phyloP scores from a whole-genome alignment of 768 basidiomycete genomes.

The Boletus rubescentipes region DNA sequence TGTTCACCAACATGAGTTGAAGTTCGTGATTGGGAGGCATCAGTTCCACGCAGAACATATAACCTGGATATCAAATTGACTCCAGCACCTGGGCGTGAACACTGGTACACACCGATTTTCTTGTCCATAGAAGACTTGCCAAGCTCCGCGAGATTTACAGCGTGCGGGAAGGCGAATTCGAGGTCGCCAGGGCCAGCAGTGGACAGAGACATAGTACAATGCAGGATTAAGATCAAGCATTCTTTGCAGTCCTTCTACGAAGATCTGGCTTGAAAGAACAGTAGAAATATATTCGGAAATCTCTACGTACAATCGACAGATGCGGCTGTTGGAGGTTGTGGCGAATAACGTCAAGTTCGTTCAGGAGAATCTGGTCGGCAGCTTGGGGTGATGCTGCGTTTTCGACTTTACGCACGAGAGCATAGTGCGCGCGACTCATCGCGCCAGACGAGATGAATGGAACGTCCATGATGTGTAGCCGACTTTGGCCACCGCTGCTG shows the following conservation, averaged over 20 bases:
- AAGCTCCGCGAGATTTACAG: conserved; percentile 73
- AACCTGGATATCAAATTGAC: conserved; percentile 47
- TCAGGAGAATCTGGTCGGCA: conserved; percentile 59
- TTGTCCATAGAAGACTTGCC: conserved; percentile 61
- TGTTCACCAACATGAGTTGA: conserved; percentile 83
- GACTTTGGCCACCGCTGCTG: not conserved
- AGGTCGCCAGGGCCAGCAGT: conserved; percentile 45
- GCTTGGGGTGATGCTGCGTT: conserved; percentile 51
- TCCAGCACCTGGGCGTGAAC: not conserved
- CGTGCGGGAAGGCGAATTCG: conserved; percentile 73
- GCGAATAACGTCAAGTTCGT: conserved; percentile 60
- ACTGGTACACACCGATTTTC: conserved; percentile 52
- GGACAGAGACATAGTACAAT: conserved; percentile 57
- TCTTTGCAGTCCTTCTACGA: conserved; percentile 64
- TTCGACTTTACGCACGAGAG: conserved; percentile 73
- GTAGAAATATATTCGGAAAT: not conserved
- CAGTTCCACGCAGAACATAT: conserved; percentile 71
- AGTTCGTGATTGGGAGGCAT: conserved; percentile 71
- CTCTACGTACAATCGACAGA: conserved; percentile 52
- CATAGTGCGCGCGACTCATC: conserved; percentile 70
- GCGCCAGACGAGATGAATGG: conserved; percentile 81
- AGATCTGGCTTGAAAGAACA: conserved; percentile 5
- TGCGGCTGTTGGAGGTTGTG: conserved; percentile 48
- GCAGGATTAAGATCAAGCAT: conserved; percentile 64
- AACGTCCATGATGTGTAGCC: conserved; percentile 65